These are phyloP conservation scores for Epichloe hybrida DNA, from an alignment of 2,329 filamentous ascomycete genomes.

Conservation along the genomic window DNA sequence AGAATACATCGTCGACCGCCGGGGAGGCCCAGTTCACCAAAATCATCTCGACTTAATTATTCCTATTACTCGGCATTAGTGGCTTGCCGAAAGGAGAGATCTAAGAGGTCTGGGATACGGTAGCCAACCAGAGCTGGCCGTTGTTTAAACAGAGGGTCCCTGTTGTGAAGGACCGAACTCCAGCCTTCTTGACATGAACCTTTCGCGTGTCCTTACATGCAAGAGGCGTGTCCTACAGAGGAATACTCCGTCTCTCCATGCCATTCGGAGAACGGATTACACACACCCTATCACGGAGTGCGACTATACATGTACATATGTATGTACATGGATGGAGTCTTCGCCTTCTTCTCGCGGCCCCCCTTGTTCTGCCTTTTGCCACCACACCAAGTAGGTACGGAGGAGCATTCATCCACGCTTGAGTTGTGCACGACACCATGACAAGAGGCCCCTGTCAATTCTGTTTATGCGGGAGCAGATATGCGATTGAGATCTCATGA, in stretches of 20 bases:
- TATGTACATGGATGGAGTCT: not conserved
- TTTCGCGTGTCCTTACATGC: not conserved
- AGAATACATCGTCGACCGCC: too few relatives aligned
- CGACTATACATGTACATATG: not conserved
- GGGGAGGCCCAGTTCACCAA: not conserved
- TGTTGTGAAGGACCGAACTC: not conserved
- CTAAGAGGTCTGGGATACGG: constrained; percentile 16
- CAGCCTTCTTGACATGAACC: not conserved
- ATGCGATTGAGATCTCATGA: not conserved
- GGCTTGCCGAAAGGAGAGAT: constrained; percentile 18
- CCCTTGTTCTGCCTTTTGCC: constrained; percentile 5
- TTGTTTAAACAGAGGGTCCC: not conserved
- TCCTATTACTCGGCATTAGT: constrained; percentile 21
- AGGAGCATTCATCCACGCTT: not conserved
- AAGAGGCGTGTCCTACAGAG: not conserved
- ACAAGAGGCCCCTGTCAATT: not conserved
- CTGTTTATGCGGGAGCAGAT: not conserved
- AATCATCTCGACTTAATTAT: not conserved
- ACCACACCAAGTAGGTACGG: constrained; percentile 3
- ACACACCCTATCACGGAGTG: too few relatives aligned
- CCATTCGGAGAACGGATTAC: not conserved
- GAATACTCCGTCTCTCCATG: not conserved
- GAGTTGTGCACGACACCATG: not conserved
- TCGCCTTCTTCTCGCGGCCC: not conserved
- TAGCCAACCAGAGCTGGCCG: constrained; percentile 13